Conservation (phyloP, 2,329 filamentous ascomycete species). For the Pyricularia sp. region DNA sequence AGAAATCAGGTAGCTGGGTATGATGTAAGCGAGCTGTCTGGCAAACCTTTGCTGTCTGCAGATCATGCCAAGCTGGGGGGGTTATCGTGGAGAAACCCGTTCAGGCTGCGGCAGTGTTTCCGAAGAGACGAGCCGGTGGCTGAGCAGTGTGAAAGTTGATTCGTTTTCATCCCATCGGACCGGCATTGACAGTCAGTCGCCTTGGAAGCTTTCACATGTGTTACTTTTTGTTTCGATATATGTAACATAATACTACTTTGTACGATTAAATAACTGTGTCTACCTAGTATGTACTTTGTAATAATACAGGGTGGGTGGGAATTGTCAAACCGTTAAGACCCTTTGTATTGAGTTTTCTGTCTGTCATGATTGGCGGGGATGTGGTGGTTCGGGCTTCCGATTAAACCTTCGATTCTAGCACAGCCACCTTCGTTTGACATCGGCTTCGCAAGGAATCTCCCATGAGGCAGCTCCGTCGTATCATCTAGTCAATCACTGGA, state of each 20-base stretch:
- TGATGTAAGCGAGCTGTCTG: not conserved
- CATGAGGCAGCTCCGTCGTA: not conserved
- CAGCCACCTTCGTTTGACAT: not conserved
- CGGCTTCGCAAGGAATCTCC: not conserved
- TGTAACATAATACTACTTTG: not conserved
- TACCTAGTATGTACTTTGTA: no score
- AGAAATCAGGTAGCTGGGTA: conserved; percentile 53
- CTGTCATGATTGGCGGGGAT: not conserved
- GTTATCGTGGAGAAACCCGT: no score
- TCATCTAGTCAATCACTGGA: not conserved
- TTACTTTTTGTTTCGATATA: not conserved
- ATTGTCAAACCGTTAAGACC: not conserved
- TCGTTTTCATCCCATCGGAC: not conserved
- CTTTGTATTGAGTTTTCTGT: not conserved
- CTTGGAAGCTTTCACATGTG: not conserved
- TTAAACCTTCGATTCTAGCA: not conserved
- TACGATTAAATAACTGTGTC: not conserved
- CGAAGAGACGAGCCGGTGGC: not conserved
- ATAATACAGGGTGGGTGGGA: not conserved
- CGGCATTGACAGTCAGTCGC: not conserved
- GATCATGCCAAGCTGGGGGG: not conserved
- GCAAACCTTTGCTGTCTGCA: not conserved
- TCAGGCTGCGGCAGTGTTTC: not conserved
- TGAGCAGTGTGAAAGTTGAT: not conserved
- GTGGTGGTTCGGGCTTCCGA: not conserved